Evolutionary conservation across 768 basidiomycete species (phyloP), one percentile per base, ranked within the genome.

Genomic region (Cystobasidium tubakii): DNA sequence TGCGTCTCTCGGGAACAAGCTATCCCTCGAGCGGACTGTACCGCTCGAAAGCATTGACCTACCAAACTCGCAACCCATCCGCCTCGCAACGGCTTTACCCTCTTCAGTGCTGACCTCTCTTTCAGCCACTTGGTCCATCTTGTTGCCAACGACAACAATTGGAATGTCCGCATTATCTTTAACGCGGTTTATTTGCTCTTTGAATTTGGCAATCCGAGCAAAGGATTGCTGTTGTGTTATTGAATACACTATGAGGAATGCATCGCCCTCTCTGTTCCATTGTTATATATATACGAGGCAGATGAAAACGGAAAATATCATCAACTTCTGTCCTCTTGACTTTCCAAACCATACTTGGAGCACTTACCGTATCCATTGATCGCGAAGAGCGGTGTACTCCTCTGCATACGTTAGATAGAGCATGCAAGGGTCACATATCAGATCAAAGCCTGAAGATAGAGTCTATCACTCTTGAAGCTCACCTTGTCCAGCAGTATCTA

Each of bases 211-310:
- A 79, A 97, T 94, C 86, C 97, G 92, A 82, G 97, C 92, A 80
- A 97, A 98, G 57, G 94, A 95, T 81, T 91, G 90, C 77, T 94
- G 88, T 34, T 92, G 93, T n/a, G 95, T 96, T 83, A 96, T 97
- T 65, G 92, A 92, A 82, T 98, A 98, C 73, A 97, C 93, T 76
- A 98, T 88, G 53, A 98, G 86, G 85, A 98, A 98, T 13, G 94
- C 95, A 82, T 98, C 94, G 75, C 95, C 95, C 31, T 80, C 79
- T 17, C 79, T 79, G 76, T 34, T n/a, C n/a, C n/a, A n/a, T n/a
- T n/a, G n/a, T n/a, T n/a, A n/a, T n/a, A n/a, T n/a, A n/a, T n/a
- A n/a, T n/a, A n/a, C n/a, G n/a, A n/a, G n/a, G n/a, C n/a, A n/a
- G n/a, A n/a, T n/a, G n/a, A n/a, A n/a, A n/a, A n/a, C n/a, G n/a